phyloP scores from a whole-genome alignment of 108 stramenopile genomes.

The Aurantiochytrium sp. region DNA sequence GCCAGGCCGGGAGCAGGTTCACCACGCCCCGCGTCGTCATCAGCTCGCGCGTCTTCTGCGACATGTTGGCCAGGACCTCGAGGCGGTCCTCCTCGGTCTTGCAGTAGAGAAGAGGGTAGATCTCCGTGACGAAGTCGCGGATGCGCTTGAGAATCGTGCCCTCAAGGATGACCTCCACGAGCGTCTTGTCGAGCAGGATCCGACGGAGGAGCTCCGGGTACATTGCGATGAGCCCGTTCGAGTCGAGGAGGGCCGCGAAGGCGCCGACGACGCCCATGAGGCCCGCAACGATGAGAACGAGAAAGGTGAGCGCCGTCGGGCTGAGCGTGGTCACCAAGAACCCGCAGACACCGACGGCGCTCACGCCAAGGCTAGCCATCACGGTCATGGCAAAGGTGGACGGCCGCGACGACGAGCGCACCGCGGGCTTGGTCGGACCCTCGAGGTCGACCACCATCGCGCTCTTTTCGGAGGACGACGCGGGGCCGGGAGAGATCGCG shows the following conservation, averaged over 20 bases:
- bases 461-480: background rate
- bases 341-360: background rate
- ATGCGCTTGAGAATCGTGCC: background rate
- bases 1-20: background rate
- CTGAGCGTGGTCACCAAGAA: background rate
- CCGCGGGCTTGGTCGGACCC: background rate
- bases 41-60: background rate
- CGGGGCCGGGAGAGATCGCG: no score
- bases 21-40: constrained; percentile 25
- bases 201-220: background rate
- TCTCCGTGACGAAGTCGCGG: background rate
- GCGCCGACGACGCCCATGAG: background rate
- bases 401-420: background rate
- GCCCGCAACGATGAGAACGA: background rate
- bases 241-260: background rate
- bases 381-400: background rate
- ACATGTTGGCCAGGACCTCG: constrained; percentile 16
- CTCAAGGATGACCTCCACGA: constrained; percentile 13
- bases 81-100: constrained; percentile 6
- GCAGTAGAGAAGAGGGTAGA: background rate
- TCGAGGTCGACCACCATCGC: background rate
- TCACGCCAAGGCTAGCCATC: background rate
- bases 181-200: background rate
- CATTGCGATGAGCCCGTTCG: background rate
- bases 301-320: background rate